phyloP scores from a whole-genome alignment of 2,329 filamentous ascomycete species.

The Colletotrichum eremochloae region DNA sequence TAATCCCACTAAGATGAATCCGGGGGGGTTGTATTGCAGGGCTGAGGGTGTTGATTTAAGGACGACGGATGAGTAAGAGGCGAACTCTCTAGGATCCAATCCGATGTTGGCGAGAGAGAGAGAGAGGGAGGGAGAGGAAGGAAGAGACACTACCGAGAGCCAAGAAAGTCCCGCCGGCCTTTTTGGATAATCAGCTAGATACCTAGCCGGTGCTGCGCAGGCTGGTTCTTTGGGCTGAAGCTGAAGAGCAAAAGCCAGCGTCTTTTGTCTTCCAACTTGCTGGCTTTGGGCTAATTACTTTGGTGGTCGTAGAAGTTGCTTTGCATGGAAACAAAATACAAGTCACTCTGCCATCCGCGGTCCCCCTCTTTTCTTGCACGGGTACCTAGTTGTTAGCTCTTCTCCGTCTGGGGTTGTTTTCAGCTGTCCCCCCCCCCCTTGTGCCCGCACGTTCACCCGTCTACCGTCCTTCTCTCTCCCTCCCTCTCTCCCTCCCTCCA shows the following conservation, averaged over 20 bases:
- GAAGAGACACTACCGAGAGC: neutral
- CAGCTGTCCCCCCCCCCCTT: neutral
- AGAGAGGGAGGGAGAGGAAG: neutral
- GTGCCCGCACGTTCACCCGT: neutral
- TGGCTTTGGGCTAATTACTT: neutral
- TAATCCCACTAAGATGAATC: neutral
- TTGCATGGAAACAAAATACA: neutral
- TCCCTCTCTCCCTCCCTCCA: neutral
- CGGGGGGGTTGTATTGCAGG: neutral
- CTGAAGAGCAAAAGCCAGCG: neutral
- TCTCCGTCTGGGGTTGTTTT: neutral
- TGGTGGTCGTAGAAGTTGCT: neutral
- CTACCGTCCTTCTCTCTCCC: slow-evolving; percentile 1
- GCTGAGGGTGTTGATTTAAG: neutral
- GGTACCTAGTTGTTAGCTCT: neutral
- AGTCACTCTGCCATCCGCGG: neutral
- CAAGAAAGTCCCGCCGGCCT: too few species aligned
- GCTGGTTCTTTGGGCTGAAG: neutral
- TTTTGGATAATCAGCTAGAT: neutral
- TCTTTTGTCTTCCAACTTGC: neutral
- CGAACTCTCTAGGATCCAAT: neutral
- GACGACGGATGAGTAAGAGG: neutral
- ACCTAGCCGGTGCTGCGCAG: neutral
- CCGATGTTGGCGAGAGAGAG: neutral
- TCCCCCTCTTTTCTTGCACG: neutral